Evolutionary conservation across 495 filamentous ascomycete species (phyloP).

Genomic region (Immersiella caudata): DNA sequence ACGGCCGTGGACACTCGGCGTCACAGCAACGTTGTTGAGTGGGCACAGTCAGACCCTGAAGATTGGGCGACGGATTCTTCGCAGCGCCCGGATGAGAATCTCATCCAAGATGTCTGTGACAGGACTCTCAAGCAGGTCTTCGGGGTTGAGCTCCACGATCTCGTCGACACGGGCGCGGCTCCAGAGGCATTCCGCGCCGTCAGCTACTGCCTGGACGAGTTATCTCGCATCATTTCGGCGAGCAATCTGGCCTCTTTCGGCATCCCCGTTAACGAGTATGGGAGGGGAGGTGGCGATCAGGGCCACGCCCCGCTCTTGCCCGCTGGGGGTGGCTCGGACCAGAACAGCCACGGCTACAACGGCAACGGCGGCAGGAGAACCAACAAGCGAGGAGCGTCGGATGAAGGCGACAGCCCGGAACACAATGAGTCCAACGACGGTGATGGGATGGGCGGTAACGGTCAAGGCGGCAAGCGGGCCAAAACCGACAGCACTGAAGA

Average conservation of each 20-base stretch:
- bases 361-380: conserved; percentile 1
- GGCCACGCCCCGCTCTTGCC: conserved; percentile 11
- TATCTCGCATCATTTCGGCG: conserved; percentile 27
- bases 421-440: conserved; percentile 11
- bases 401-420: neutral
- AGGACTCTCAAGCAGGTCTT: conserved; percentile 30
- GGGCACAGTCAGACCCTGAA: neutral
- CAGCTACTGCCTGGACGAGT: conserved; percentile 33
- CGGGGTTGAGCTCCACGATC: conserved; percentile 32
- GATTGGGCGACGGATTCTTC: neutral
- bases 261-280: conserved; percentile 15
- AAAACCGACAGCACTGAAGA: neutral
- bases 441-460: conserved; percentile 12
- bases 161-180: conserved; percentile 21
- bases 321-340: neutral
- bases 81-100: conserved; percentile 14
- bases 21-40: neutral
- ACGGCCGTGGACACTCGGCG: neutral
- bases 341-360: neutral
- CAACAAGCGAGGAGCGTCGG: conserved; percentile 11
- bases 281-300: neutral
- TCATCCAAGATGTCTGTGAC: conserved; percentile 31
- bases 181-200: conserved; percentile 27
- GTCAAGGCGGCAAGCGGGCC: conserved; percentile 19
- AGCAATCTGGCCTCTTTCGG: conserved; percentile 4